Percentiles rank a stretch among this genome's conserved stretches.
Evolutionary conservation across 495 filamentous ascomycete genomes (phyloP).

Genomic region (Hypoxylon intermedium): DNA sequence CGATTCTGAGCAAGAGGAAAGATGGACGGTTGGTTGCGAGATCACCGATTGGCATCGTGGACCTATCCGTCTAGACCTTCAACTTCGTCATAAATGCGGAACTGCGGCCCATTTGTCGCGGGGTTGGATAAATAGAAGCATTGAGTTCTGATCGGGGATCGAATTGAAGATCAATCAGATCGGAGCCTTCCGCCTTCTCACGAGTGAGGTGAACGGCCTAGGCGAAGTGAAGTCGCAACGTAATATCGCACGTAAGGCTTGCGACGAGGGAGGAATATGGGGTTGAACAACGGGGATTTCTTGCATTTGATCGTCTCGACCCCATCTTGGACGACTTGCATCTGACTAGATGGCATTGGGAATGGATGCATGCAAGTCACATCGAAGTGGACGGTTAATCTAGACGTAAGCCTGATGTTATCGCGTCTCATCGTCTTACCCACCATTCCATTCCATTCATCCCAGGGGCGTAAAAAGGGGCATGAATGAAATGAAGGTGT

Average conservation of each 20-base stretch:
- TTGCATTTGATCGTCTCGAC: conserved; percentile 21
- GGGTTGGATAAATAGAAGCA: conserved; percentile 21
- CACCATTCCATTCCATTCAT: not conserved
- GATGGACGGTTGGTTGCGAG: conserved; percentile 1
- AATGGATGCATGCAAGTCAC: not conserved
- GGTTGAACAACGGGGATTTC: conserved; percentile 27
- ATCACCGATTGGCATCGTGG: conserved; percentile 28
- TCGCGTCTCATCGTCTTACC: conserved; percentile 9
- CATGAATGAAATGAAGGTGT: not conserved
- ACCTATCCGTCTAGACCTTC: conserved; percentile 24
- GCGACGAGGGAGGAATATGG: conserved; percentile 19
- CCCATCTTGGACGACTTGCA: conserved; percentile 3
- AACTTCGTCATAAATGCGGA: conserved; percentile 35
- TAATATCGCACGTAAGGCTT: conserved; percentile 34
- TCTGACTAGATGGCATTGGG: conserved; percentile 2
- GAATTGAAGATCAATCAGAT: conserved; percentile 10
- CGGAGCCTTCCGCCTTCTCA: conserved; percentile 1
- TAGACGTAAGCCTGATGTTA: conserved; percentile 21
- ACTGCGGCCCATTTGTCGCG: conserved; percentile 31
- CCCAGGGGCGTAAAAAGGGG: no score
- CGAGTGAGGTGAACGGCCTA: not conserved
- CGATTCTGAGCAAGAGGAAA: conserved; percentile 1
- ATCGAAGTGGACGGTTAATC: conserved; percentile 7
- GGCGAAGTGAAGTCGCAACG: conserved; percentile 7
- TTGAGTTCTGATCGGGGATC: conserved; percentile 22